Conservation (phyloP, 129 eudicot species). For the Glebionis coronaria region DNA sequence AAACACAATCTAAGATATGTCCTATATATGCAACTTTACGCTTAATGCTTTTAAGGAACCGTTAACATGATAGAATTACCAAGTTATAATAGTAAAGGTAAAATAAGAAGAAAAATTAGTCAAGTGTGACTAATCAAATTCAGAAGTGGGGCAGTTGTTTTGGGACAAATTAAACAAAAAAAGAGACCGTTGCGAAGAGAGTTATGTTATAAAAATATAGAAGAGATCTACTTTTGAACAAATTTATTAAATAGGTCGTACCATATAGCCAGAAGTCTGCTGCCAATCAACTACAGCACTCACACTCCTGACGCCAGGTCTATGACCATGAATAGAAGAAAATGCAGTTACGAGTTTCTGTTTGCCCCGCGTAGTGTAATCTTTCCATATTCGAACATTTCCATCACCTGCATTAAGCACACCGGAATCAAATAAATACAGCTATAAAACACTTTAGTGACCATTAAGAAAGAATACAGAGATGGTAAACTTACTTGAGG, state of each 20-base stretch:
- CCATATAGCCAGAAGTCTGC: conserved; percentile 97
- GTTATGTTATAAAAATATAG: neutral
- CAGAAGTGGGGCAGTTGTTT: no score
- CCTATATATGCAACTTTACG: no score
- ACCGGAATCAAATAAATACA: conserved; percentile 2
- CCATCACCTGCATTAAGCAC: conserved; percentile 72
- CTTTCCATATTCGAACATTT: conserved; percentile 87
- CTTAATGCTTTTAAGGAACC: no score
- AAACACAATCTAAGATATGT: no score
- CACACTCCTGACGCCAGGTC: conserved; percentile 75
- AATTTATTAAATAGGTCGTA: conserved; percentile 23
- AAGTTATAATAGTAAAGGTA: no score
- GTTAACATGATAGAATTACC: no score
- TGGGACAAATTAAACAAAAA: no score
- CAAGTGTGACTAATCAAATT: no score
- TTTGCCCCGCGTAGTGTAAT: conserved; percentile 52
- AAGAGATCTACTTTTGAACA: neutral
- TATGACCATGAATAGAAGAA: conserved; percentile 82
- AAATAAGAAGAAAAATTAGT: no score
- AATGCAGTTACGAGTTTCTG: conserved; percentile 94
- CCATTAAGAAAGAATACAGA: neutral
- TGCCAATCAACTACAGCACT: conserved; percentile 99
- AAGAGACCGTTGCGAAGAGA: no score
- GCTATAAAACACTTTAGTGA: neutral
- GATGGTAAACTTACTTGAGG: conserved; percentile 59